Base-by-base conservation (phyloP, 345 rosid species). In the Noccaea bulbosa region DNA sequence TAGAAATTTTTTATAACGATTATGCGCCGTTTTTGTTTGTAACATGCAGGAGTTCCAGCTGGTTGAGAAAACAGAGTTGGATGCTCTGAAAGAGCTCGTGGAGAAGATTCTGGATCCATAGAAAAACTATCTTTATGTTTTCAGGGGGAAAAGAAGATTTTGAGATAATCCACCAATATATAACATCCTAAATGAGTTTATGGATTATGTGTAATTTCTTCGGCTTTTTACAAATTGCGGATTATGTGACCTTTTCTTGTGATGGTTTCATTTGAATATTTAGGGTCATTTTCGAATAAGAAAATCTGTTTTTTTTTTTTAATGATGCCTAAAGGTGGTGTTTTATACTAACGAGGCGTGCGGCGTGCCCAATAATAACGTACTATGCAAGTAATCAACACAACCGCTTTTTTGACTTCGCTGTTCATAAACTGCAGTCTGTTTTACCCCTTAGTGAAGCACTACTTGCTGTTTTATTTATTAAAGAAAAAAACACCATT, bases 11-110 rank as follows among this genome's bases (percentile, higher is more conserved):
- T n/a, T 59, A 10, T 27, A 59, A 67, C 10, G 33, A 43, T 32
- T 33, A 41, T 53, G 27, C 11, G 17, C n/a, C 2, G 3, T 30
- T 41, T 41, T 24, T 24, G 12, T 57, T 35, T 0, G 10, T 2
- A 44, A 43, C 33, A 15, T 64, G 65, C 71, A 72, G 77, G 77
- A 72, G 65, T 55, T 5, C 71, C 57, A 72, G 59, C 39, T 72
- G 65, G 6, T 72, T 30, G 32, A 55, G 5, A 14, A 64, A 48
- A 35, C 16, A 55, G 58, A 65, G 12, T 15, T 72, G 58, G 44
- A 0, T 5, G 58, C 65, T 37, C 17, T 64, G 11, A 22, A 46
- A 8, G 34, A 47, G 2, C 58, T 72, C 16, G 65, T 72, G 15
- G 65, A 55, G 5, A 8, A 5, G 30, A 6, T 72, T 12, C 32